Evolutionary conservation across 352 stramenopile genomes (phyloP).

Genomic region (Globisporangium rhizosaccharum): DNA sequence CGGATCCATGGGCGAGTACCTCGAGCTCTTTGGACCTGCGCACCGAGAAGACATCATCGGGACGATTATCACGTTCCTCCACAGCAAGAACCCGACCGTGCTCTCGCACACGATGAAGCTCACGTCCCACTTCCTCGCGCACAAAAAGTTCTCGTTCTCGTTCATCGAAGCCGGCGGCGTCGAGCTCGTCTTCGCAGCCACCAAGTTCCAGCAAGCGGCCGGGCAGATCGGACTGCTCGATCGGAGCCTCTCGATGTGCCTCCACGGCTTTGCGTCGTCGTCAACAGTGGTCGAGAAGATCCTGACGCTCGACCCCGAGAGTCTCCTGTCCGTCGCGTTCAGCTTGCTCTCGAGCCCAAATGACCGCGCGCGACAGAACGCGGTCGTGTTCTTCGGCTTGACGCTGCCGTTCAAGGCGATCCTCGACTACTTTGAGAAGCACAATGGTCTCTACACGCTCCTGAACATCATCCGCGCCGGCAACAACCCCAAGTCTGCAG

Average conservation of each 20-base stretch:
- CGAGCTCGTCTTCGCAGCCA: conserved; percentile 60
- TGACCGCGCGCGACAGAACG: conserved; percentile 74
- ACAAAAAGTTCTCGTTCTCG: conserved; percentile 82
- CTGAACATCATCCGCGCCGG: conserved; percentile 82
- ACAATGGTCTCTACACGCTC: conserved; percentile 80
- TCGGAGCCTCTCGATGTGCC: conserved; percentile 79
- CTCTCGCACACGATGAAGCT: conserved; percentile 79
- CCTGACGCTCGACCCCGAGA: conserved; percentile 44
- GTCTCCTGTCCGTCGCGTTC: conserved; percentile 59
- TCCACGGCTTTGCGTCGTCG: conserved; percentile 79
- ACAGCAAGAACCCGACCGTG: conserved; percentile 78
- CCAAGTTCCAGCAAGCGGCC: conserved; percentile 46
- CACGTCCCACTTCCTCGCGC: conserved; percentile 79
- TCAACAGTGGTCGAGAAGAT: conserved; percentile 75
- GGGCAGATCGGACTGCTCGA: conserved; percentile 62
- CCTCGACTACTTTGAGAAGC: conserved; percentile 79
- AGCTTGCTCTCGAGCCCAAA: conserved; percentile 67
- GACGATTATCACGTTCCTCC: conserved; percentile 78
- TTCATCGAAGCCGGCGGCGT: conserved; percentile 73
- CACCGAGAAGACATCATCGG: conserved; percentile 81
- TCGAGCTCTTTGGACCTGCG: conserved; percentile 77
- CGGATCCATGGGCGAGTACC: conserved; percentile 78
- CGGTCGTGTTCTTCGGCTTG: conserved; percentile 80
- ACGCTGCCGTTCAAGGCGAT: conserved; percentile 76
- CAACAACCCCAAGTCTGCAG: conserved; percentile 68